A percentile compares a stretch with the other conserved stretches of the same genome.
phyloP scores from a whole-genome alignment of 2,329 filamentous ascomycete species.

The Daldinia sp. region DNA sequence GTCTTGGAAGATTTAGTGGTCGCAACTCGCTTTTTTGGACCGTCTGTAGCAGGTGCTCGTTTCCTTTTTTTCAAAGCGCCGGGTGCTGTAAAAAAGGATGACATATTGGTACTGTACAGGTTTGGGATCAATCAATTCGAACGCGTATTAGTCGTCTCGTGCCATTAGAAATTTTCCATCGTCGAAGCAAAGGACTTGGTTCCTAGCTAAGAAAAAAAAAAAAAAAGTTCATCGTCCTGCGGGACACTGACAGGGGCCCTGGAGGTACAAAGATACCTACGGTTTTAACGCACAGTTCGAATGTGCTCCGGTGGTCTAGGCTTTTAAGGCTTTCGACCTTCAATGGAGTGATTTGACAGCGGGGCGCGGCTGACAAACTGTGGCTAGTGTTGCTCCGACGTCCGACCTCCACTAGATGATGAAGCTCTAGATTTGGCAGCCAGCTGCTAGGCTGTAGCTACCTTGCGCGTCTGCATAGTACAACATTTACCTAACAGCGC shows the following conservation, averaged over 20 bases:
- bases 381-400: slow-evolving; percentile 32
- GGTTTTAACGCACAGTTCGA: background rate
- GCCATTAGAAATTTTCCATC: slow-evolving; percentile 30
- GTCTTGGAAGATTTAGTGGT: slow-evolving; percentile 45
- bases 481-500: slow-evolving; percentile 17
- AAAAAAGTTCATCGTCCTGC: slow-evolving; percentile 37
- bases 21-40: slow-evolving; percentile 67
- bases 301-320: too few relatives aligned
- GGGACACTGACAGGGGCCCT: slow-evolving; percentile 35
- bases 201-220: slow-evolving; percentile 32
- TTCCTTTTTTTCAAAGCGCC: slow-evolving; percentile 92
- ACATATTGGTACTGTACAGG: slow-evolving; percentile 65
- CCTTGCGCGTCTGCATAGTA: slow-evolving; percentile 49
- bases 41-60: slow-evolving; percentile 63
- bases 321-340: too few relatives aligned
- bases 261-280: slow-evolving; percentile 17
- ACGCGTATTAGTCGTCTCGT: slow-evolving; percentile 32
- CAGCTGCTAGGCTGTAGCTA: slow-evolving; percentile 53
- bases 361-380: slow-evolving; percentile 27
- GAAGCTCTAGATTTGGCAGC: slow-evolving; percentile 38
- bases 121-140: slow-evolving; percentile 13
- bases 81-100: slow-evolving; percentile 93
- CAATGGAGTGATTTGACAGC: background rate
- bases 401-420: slow-evolving; percentile 34
- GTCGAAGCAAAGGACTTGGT: background rate